Base-by-base conservation (phyloP, 2,329 filamentous ascomycete species). In the Didymella glomerata region DNA sequence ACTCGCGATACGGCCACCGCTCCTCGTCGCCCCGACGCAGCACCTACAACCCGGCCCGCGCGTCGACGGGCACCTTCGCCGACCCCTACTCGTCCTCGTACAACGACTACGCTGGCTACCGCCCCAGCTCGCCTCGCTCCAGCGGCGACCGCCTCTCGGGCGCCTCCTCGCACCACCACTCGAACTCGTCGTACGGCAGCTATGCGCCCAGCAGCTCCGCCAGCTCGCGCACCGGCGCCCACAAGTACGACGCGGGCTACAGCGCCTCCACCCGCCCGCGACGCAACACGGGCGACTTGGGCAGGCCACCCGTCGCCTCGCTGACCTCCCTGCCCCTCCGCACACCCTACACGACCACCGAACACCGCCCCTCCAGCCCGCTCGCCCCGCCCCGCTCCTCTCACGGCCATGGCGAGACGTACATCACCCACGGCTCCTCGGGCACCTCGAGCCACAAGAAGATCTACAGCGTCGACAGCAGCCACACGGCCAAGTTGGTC, bases 401-500 rank as follows among this genome's bases (percentile, higher is more conserved):
- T 36, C 72, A 76, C 25, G 75, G 47, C 48, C 72, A 76, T 18
- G 75, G 42, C 41, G 77, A 73, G 28, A 71, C 62, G 36, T 80
- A 78, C 68, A 72, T 80, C 50, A 77, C 75, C 2, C 76, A 79
- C 16, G 57, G 60, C 9, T 59, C 66, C 8, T 62, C 71, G 24
- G 69, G 71, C 24, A 42, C 40, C 30, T 63, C 66, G 7, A 74
- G 77, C 28, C 80, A 82, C 64, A 82, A 81, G 68, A 81, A 81
- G 65, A 72, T 83, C 24, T 83, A 83, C 69, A 81, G 78, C 61
- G 77, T 83, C 11, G 80, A 82, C 50, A 78, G 82, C 52, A 75
- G 76, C 60, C 75, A 77, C 51, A 67, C 73, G 11, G 69, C 75
- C 27, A 73, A 72, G 64, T 67, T 76, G 32, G 70, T 76, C 20